phyloP scores from a whole-genome alignment of 352 stramenopile genomes.

The Phytophthora litchii region DNA sequence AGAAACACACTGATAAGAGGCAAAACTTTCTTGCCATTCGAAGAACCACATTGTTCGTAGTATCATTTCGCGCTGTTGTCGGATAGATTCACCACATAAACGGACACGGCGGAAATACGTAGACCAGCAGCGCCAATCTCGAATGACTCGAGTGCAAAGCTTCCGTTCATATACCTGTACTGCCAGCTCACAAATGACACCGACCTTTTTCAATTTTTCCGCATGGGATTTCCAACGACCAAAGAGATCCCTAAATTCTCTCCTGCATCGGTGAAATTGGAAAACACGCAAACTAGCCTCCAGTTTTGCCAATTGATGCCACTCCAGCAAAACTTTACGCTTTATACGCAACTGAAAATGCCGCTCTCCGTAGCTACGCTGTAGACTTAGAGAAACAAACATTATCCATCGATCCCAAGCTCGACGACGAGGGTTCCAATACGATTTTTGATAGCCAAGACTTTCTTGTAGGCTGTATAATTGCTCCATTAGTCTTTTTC shows the following conservation, averaged over 20 bases:
- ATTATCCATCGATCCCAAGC: slow-evolving; percentile 34
- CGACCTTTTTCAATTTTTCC: slow-evolving; percentile 35
- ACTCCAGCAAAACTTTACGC: slow-evolving; percentile 17
- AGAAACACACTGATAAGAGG: slow-evolving; percentile 6
- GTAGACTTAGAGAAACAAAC: slow-evolving; percentile 16
- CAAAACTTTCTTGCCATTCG: slow-evolving; percentile 20
- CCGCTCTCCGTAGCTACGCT: slow-evolving; percentile 9
- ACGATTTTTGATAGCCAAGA: slow-evolving; percentile 23
- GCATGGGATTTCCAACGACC: slow-evolving; percentile 25
- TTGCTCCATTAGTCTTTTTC: neutral
- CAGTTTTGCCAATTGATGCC: slow-evolving; percentile 17
- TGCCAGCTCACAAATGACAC: slow-evolving; percentile 26
- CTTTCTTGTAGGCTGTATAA: slow-evolving; percentile 9
- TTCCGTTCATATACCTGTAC: slow-evolving; percentile 28
- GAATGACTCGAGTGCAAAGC: slow-evolving; percentile 22
- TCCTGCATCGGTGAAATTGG: neutral
- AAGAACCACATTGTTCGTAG: slow-evolving; percentile 7
- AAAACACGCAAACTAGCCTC: slow-evolving; percentile 10
- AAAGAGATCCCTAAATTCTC: slow-evolving; percentile 11
- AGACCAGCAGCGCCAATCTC: slow-evolving; percentile 23
- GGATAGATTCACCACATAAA: slow-evolving; percentile 17
- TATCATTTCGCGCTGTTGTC: slow-evolving; percentile 9
- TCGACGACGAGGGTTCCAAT: slow-evolving; percentile 36
- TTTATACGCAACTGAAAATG: slow-evolving; percentile 15
- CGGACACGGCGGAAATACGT: slow-evolving; percentile 7